Conservation (phyloP, 2,329 filamentous ascomycete genomes). For the Aspergillus cejpii region DNA sequence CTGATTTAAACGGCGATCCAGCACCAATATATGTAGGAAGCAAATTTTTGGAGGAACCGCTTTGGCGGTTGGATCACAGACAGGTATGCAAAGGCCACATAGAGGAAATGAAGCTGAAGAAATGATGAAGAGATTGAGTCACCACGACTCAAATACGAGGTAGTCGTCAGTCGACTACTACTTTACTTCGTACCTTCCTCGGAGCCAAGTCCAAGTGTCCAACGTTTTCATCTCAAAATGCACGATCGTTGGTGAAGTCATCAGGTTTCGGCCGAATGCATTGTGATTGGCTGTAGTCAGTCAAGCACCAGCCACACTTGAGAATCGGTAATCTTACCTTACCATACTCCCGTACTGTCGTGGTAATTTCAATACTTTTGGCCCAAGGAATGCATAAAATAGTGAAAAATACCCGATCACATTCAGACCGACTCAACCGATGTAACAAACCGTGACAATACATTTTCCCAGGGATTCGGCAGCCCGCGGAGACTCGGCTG, state of each 20-base stretch:
- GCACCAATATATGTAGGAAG: not conserved
- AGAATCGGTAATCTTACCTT: not conserved
- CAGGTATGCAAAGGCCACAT: slow-evolving; percentile 5
- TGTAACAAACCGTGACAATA: not conserved
- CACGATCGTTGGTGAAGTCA: slow-evolving; percentile 18
- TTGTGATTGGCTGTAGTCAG: slow-evolving; percentile 12
- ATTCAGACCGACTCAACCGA: not conserved
- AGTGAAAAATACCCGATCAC: not conserved
- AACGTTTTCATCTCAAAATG: slow-evolving; percentile 8
- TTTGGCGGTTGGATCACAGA: slow-evolving; percentile 7
- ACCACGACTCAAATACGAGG: not conserved
- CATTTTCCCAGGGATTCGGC: slow-evolving; percentile 6
- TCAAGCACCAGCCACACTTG: slow-evolving; percentile 2
- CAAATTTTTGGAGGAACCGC: slow-evolving; percentile 6
- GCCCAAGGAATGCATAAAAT: too few species aligned
- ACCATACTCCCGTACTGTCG: too few species aligned
- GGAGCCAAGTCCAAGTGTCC: not conserved
- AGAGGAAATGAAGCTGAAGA: not conserved
- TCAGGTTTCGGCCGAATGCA: slow-evolving; percentile 4
- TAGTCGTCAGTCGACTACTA: not conserved
- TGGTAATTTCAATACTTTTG: too few species aligned
- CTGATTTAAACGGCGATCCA: not conserved
- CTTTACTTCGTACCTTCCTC: not conserved
- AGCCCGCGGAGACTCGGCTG: slow-evolving; percentile 14
- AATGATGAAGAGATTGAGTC: too few species aligned